Evolutionary conservation across 2,329 filamentous ascomycete species (phyloP).

Genomic region (Pseudogymnoascus sp.): DNA sequence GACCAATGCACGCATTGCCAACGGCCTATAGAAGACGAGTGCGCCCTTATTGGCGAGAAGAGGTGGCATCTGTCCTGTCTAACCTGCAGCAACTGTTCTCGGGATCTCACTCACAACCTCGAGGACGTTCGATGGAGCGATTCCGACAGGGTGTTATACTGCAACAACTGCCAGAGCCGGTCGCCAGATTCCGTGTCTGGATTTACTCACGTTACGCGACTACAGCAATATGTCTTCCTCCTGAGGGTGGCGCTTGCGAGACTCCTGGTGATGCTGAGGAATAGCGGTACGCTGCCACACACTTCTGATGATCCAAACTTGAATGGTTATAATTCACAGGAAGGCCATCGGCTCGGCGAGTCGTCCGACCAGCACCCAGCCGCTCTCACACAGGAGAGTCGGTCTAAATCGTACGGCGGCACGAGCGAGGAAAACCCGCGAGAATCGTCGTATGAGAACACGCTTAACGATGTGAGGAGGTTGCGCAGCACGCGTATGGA

Average conservation of each 20-base stretch:
- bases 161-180: slow-evolving; percentile 55
- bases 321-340: slow-evolving; percentile 57
- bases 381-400: slow-evolving; percentile 54
- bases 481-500: slow-evolving; percentile 89
- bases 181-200: slow-evolving; percentile 46
- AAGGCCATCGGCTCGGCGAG: slow-evolving; percentile 48
- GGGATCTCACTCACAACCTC: slow-evolving; percentile 61
- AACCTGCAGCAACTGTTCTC: slow-evolving; percentile 59
- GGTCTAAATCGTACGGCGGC: slow-evolving; percentile 67
- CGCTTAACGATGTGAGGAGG: slow-evolving; percentile 87
- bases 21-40: slow-evolving; percentile 91
- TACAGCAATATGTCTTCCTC: slow-evolving; percentile 92
- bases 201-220: slow-evolving; percentile 70
- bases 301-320: slow-evolving; percentile 65
- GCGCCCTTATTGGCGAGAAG: slow-evolving; percentile 63
- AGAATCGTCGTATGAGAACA: slow-evolving; percentile 83
- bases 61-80: slow-evolving; percentile 83
- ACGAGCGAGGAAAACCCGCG: slow-evolving; percentile 50
- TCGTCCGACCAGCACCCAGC: slow-evolving; percentile 39
- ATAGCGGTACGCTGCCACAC: slow-evolving; percentile 70
- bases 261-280: slow-evolving; percentile 77
- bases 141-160: slow-evolving; percentile 61
- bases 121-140: slow-evolving; percentile 65
- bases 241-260: slow-evolving; percentile 85
- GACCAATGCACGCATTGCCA: slow-evolving; percentile 79